Evolutionary conservation across 495 filamentous ascomycete species (phyloP).

Genomic region (Penicillium egyptiacum): DNA sequence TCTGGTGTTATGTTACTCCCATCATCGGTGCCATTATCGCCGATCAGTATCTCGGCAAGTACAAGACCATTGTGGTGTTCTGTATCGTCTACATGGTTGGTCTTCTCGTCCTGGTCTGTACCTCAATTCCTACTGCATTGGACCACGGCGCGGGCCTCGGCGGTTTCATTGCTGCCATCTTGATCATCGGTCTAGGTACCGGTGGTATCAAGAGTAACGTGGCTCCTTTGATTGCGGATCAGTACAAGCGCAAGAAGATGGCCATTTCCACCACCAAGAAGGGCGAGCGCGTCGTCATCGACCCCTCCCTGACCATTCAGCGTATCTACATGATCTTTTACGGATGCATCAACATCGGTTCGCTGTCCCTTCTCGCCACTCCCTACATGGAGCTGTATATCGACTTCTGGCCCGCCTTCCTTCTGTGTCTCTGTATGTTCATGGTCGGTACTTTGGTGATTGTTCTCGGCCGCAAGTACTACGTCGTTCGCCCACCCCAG

Average conservation of each 20-base stretch:
- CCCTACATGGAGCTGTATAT: conserved; percentile 65
- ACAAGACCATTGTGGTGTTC: conserved; percentile 66
- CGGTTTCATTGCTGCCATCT: conserved; percentile 49
- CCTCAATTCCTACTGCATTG: conserved; percentile 47
- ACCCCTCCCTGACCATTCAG: conserved; percentile 72
- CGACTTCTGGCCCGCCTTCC: conserved; percentile 73
- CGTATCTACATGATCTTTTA: conserved; percentile 77
- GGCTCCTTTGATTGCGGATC: conserved; percentile 64
- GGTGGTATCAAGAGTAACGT: conserved; percentile 79
- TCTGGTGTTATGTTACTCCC: conserved; percentile 61
- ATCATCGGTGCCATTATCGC: conserved; percentile 61
- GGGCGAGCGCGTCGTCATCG: conserved; percentile 74
- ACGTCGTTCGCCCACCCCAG: conserved; percentile 62
- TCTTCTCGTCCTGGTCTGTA: conserved; percentile 50
- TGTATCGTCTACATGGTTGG: conserved; percentile 49
- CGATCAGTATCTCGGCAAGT: conserved; percentile 66
- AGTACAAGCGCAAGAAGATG: conserved; percentile 66
- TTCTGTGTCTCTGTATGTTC: conserved; percentile 66
- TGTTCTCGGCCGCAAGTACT: conserved; percentile 55
- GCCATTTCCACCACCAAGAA: conserved; percentile 50
- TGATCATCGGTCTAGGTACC: conserved; percentile 51
- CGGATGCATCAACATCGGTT: conserved; percentile 74
- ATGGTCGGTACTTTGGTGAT: conserved; percentile 53
- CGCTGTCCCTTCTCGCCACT: conserved; percentile 61
- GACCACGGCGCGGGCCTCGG: conserved; percentile 49